These are phyloP conservation scores for Pseudogymnoascus sp. DNA, from an alignment of 2,329 filamentous ascomycete species.

Conservation along the genomic window DNA sequence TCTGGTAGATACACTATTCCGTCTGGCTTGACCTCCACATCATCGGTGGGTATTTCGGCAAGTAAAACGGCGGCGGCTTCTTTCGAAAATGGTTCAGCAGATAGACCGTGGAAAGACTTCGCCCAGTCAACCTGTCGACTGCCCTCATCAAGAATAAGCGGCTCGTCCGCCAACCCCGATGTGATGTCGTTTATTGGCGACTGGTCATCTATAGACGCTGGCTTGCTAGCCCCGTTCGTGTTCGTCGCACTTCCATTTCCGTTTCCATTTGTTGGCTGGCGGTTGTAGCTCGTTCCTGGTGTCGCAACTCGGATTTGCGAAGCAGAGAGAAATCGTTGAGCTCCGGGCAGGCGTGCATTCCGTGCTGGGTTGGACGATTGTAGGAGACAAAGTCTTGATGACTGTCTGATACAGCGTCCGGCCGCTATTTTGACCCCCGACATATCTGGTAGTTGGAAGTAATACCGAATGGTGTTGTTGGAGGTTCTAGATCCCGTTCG, in stretches of 20 bases:
- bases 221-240: slow-evolving; percentile 33
- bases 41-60: slow-evolving; percentile 57
- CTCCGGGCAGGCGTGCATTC: not conserved
- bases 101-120: slow-evolving; percentile 63
- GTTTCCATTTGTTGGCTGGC: slow-evolving; percentile 17
- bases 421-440: not conserved
- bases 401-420: not conserved
- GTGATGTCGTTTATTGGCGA: slow-evolving; percentile 35
- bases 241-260: not conserved
- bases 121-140: slow-evolving; percentile 63
- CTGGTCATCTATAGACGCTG: slow-evolving; percentile 46
- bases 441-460: not conserved
- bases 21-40: slow-evolving; percentile 96
- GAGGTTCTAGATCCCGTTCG: not conserved
- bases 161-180: slow-evolving; percentile 44
- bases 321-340: slow-evolving; percentile 17
- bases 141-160: slow-evolving; percentile 39
- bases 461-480: not conserved
- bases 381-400: not conserved
- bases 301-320: slow-evolving; percentile 19
- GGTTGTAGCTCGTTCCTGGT: slow-evolving; percentile 22
- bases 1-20: slow-evolving; percentile 94
- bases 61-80: slow-evolving; percentile 56
- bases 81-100: slow-evolving; percentile 54
- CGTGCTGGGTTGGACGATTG: not conserved